These are phyloP conservation scores for Penicillium sp. DNA, from an alignment of 2,329 filamentous ascomycete genomes.

Conservation along the genomic window DNA sequence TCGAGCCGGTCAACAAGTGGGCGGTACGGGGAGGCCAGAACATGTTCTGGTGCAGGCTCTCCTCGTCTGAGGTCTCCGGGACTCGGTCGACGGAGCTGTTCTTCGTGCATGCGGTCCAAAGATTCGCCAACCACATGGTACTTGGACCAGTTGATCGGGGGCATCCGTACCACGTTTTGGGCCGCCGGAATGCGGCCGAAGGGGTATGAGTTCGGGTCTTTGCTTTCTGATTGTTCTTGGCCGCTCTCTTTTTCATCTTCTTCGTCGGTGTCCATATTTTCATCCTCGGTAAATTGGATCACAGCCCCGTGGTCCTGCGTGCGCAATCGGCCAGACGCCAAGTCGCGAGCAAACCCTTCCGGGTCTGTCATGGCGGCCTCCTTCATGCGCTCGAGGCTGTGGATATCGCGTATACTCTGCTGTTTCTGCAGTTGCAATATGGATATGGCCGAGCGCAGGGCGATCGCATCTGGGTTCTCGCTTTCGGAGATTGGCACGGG, in stretches of 20 bases:
- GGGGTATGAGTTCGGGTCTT: conserved; percentile 11
- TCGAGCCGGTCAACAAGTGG: conserved; percentile 60
- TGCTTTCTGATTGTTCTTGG: conserved; percentile 12
- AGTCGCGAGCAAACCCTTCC: conserved; percentile 70
- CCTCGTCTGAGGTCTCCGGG: conserved; percentile 44
- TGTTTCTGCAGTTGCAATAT: conserved; percentile 84
- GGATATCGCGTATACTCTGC: conserved; percentile 76
- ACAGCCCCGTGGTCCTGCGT: conserved; percentile 39
- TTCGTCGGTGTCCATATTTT: conserved; percentile 41
- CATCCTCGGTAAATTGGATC: conserved; percentile 43
- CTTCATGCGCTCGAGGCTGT: conserved; percentile 70
- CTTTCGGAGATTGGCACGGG: conserved; percentile 52
- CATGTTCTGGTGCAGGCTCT: conserved; percentile 51
- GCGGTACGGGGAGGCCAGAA: conserved; percentile 63
- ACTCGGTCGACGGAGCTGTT: conserved; percentile 70
- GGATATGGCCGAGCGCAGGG: conserved; percentile 81
- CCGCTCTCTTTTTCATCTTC: conserved; percentile 23
- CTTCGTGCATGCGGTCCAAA: conserved; percentile 80
- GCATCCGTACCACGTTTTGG: conserved; percentile 82
- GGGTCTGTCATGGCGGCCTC: conserved; percentile 72
- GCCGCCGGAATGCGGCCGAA: conserved; percentile 74
- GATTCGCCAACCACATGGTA: conserved; percentile 88
- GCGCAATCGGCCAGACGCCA: conserved; percentile 65
- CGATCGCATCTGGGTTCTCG: conserved; percentile 82
- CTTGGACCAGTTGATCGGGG: conserved; percentile 91